A percentile compares a stretch with the other conserved stretches of the same genome.
Evolutionary conservation across 192 early-diverging fungal species (phyloP).

Genomic region (Spinellus fusiger): DNA sequence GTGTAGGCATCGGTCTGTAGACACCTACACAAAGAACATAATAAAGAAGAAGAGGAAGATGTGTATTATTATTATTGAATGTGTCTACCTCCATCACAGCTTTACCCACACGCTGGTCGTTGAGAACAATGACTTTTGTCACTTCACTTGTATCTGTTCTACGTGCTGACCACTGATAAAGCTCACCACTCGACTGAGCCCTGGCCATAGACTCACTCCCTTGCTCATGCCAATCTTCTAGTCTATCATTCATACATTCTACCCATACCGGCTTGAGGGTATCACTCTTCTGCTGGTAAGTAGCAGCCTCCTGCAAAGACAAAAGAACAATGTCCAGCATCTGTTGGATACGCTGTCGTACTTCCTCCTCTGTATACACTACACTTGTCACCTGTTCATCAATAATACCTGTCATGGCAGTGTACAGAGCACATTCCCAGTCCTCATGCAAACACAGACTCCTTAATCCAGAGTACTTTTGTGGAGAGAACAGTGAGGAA

Average conservation of each 20-base stretch:
- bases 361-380: conserved; percentile 14
- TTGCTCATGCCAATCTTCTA: conserved; percentile 16
- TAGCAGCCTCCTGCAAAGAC: background rate
- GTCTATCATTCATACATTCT: conserved; percentile 6
- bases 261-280: conserved; percentile 5
- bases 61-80: too few species aligned
- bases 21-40: too few species aligned
- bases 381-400: conserved; percentile 9
- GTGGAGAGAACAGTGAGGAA: background rate
- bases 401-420: background rate
- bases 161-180: conserved; percentile 1
- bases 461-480: background rate
- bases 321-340: conserved; percentile 9
- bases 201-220: background rate
- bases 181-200: background rate
- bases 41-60: too few species aligned
- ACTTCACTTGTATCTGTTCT: conserved; percentile 4
- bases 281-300: background rate
- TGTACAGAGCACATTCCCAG: conserved; percentile 1
- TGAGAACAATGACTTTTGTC: background rate
- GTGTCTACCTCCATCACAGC: conserved; percentile 5
- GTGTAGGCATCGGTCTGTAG: too few species aligned
- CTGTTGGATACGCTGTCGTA: conserved; percentile 6
- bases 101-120: conserved; percentile 7
- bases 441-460: background rate